Base-by-base conservation (phyloP, 2,329 filamentous ascomycete species). In the Hysterium pulicare region DNA sequence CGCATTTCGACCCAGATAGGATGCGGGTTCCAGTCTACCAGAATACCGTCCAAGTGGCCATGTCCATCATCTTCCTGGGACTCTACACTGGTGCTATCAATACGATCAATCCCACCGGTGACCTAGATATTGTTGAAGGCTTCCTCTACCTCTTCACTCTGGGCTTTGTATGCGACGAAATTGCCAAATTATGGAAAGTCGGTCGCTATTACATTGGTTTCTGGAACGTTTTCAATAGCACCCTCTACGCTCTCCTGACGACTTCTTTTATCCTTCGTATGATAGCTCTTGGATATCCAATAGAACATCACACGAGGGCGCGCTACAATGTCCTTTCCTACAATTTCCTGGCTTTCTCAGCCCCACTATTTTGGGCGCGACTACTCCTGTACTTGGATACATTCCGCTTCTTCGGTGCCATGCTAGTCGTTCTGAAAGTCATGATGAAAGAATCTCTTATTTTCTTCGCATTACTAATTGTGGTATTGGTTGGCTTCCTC, bases 311-410 rank as follows among this genome's bases (percentile, higher is more conserved):
- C 0, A 55, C 71, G 30, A 79, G 88, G 26, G 65, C 70, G 17
- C 69, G 79, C 32, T 88, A 83, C 66, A 96, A 94, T 64, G 76
- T 81, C 44, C 72, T 96, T 16, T 90, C 86, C 62, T 98, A 98
- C 70, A 95, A 95, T 68, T 90, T 97, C 63, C 73, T 98, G 19
- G 90, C 93, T 8, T 95, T 96, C 65, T 83, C 84, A 3, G 90
- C 93, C 0, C 93, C 93, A 0, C 87, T 98, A 87, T 97, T 98
- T 68, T 98, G 93, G 91, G 86, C 84, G 61, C 86, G 93, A 4
- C 76, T 98, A 45, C 71, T 98, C 48, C 79, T 98, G 5, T 98
- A 96, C 62, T 80, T 98, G 15, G 93, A 98, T 68, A 88, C 86
- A 0, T 80, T 95, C 76, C 83, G 87, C 42, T 98, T 98, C 74